Conservation (phyloP, 208 protist genomes). For the Trypanosoma mega region DNA sequence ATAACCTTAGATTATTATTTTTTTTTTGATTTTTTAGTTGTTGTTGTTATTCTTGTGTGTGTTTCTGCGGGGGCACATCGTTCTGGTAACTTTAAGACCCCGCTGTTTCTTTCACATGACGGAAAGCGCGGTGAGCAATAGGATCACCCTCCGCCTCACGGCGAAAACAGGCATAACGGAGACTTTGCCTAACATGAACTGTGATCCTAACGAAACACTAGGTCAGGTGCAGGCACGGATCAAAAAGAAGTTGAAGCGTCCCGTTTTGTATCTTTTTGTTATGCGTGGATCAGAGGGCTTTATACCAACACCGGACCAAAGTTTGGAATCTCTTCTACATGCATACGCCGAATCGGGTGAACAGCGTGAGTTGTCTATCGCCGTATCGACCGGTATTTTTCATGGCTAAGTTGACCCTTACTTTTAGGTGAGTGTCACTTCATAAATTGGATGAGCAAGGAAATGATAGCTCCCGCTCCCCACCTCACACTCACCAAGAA, state of each 20-base stretch:
- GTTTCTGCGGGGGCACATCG: too few relatives aligned
- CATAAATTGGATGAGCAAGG: too few relatives aligned
- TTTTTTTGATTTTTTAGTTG: too few relatives aligned
- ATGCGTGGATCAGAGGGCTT: slow-evolving; percentile 65
- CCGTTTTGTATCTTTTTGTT: slow-evolving; percentile 56
- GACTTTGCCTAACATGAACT: slow-evolving; percentile 43
- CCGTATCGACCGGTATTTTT: slow-evolving; percentile 62
- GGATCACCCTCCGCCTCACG: slow-evolving; percentile 56
- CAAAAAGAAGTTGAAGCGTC: slow-evolving; percentile 49
- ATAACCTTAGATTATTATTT: too few relatives aligned
- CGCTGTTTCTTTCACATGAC: slow-evolving; percentile 2
- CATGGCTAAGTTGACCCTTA: slow-evolving; percentile 36
- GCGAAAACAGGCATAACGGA: slow-evolving; percentile 31
- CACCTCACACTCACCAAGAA: background rate
- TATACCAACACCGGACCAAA: slow-evolving; percentile 69
- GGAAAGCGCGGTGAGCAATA: slow-evolving; percentile 23
- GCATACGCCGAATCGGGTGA: slow-evolving; percentile 44
- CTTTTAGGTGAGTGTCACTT: slow-evolving; percentile 10
- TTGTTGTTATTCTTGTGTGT: too few relatives aligned
- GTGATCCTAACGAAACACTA: slow-evolving; percentile 52
- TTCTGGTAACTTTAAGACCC: background rate
- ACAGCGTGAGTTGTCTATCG: slow-evolving; percentile 43
- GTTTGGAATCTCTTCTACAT: slow-evolving; percentile 49
- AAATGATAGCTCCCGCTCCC: background rate
- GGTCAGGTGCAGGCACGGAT: slow-evolving; percentile 59